Percentiles rank a stretch among this genome's conserved stretches.
Evolutionary conservation across 805 yeast genomes (phyloP).

Genomic region (Lipomyces oligophaga): DNA sequence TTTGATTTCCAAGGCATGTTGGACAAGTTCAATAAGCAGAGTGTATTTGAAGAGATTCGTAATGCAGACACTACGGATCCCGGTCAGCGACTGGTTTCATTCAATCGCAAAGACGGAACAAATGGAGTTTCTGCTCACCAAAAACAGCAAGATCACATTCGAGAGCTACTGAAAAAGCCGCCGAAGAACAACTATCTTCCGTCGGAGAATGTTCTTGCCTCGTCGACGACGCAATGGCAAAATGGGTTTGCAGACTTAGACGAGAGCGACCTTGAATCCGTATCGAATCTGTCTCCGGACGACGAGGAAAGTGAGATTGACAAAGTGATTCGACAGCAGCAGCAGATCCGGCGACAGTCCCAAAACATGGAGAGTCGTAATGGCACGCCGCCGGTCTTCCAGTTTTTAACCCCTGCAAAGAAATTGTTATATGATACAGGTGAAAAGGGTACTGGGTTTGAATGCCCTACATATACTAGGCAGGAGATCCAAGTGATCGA

Average conservation of each 20-base stretch:
- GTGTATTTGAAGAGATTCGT: conserved; percentile 69
- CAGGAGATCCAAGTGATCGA: conserved; percentile 77
- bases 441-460: conserved; percentile 6
- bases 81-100: conserved; percentile 64
- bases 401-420: conserved; percentile 6
- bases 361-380: conserved; percentile 8
- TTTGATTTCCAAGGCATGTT: conserved; percentile 84
- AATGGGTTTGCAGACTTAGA: conserved; percentile 6
- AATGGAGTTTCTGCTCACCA: conserved; percentile 12
- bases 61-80: conserved; percentile 56
- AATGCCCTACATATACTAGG: conserved; percentile 54
- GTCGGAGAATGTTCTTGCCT: conserved; percentile 23
- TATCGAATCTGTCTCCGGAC: conserved; percentile 1
- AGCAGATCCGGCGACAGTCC: conserved; percentile 14
- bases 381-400: conserved; percentile 12
- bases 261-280: conserved; percentile 4
- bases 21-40: conserved; percentile 73
- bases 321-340: conserved; percentile 15
- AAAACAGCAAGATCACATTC: conserved; percentile 25
- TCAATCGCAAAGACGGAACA: conserved; percentile 47
- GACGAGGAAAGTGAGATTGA: conserved; percentile 23
- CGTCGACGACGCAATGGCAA: conserved; percentile 16
- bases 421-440: conserved; percentile 10
- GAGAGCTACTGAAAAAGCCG: conserved; percentile 10
- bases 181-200: conserved; percentile 21